Percentiles rank a stretch among this genome's conserved stretches.
Evolutionary conservation across 352 stramenopile genomes (phyloP).

Genomic region (Phytophthora foliorum): DNA sequence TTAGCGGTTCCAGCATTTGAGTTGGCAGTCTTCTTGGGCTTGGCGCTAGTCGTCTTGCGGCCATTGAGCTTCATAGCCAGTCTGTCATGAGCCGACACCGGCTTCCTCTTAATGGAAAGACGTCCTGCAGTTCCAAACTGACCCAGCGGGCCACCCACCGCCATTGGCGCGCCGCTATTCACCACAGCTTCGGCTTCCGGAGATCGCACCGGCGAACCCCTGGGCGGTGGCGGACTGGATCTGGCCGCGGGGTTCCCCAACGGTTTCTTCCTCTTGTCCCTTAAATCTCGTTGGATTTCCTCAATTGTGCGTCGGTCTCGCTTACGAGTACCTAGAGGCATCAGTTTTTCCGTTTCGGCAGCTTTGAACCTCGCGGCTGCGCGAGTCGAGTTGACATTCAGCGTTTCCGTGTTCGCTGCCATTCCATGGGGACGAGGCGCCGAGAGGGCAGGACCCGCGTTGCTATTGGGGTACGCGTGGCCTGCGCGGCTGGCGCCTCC

Average conservation of each 20-base stretch:
- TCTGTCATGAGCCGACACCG: conserved; percentile 74
- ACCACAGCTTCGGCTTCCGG: conserved; percentile 59
- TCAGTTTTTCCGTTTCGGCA: conserved; percentile 56
- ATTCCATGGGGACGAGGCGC: conserved; percentile 42
- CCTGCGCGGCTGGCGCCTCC: conserved; percentile 22
- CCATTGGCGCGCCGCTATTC: conserved; percentile 42
- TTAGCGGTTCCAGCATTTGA: conserved; percentile 24
- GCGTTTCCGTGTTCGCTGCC: conserved; percentile 47
- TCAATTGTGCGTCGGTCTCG: conserved; percentile 89
- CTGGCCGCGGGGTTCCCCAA: conserved; percentile 34
- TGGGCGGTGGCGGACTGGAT: conserved; percentile 63
- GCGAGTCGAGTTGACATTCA: conserved; percentile 82
- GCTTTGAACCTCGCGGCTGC: conserved; percentile 72
- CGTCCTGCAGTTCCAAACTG: conserved; percentile 54
- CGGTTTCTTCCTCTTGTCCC: conserved; percentile 72
- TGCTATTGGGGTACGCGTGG: conserved; percentile 13
- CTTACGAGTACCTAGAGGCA: conserved; percentile 88
- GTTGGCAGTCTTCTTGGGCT: conserved; percentile 55
- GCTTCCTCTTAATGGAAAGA: conserved; percentile 65
- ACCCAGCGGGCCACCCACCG: conserved; percentile 63
- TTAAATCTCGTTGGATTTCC: conserved; percentile 86
- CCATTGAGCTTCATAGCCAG: conserved; percentile 84
- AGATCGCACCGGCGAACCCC: conserved; percentile 74
- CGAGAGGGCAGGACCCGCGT: conserved; percentile 34
- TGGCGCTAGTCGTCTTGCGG: conserved; percentile 51